These are phyloP conservation scores for Laetiporus sulphureus DNA, from an alignment of 1,284 basidiomycete genomes.

Conservation along the genomic window DNA sequence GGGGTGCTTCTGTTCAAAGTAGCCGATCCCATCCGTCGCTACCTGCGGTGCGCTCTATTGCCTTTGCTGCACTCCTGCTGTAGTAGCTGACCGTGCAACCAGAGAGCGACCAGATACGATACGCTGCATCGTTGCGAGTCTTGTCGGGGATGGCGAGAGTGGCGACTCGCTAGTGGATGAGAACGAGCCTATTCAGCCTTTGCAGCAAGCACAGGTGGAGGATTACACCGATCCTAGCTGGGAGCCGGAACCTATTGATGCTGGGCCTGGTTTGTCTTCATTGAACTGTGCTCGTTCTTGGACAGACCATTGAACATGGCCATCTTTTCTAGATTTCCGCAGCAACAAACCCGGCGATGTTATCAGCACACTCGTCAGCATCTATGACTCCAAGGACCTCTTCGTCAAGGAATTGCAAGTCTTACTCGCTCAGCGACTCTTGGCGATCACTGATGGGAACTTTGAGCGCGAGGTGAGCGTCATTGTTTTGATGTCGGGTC, in stretches of 20 bases:
- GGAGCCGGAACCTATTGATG: constrained; percentile 92
- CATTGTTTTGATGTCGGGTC: no score
- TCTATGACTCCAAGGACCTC: constrained; percentile 91
- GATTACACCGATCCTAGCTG: constrained; percentile 86
- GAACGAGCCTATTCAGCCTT: constrained; percentile 67
- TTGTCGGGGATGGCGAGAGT: constrained; percentile 82
- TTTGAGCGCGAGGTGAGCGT: constrained; percentile 73
- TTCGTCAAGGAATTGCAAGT: constrained; percentile 93
- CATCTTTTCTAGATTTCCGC: constrained; percentile 64
- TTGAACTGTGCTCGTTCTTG: not conserved
- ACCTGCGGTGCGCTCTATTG: constrained; percentile 50
- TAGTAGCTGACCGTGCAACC: not conserved
- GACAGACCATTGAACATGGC: not conserved
- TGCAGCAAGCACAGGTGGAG: constrained; percentile 70
- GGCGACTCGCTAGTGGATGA: constrained; percentile 78
- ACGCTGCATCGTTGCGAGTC: constrained; percentile 83
- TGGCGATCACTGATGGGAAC: constrained; percentile 75
- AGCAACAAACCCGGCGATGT: constrained; percentile 85
- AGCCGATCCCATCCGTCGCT: constrained; percentile 83
- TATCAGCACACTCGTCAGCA: constrained; percentile 90
- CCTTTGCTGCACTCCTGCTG: not conserved
- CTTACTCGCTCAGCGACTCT: constrained; percentile 76
- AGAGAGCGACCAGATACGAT: constrained; percentile 89
- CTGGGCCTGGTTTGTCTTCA: constrained; percentile 63
- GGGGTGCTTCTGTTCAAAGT: constrained; percentile 91